phyloP scores from a whole-genome alignment of 495 filamentous ascomycete species.

The Penicillium egyptiacum region DNA sequence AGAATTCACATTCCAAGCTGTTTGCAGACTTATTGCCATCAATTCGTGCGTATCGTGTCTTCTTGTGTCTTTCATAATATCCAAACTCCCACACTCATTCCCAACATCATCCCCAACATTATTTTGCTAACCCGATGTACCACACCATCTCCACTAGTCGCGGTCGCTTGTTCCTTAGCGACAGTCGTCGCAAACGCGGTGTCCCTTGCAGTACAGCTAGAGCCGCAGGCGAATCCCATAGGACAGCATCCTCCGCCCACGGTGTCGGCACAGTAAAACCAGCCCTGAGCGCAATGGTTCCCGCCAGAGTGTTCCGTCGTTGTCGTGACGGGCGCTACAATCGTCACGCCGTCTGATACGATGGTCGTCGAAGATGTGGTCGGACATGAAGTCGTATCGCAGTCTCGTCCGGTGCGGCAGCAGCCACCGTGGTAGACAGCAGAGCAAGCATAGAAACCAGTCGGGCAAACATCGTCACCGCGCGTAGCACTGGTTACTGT shows the following conservation, averaged over 20 bases:
- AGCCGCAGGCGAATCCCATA: slow-evolving; percentile 68
- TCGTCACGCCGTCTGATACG: slow-evolving; percentile 60
- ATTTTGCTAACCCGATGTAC: background rate
- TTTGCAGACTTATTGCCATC: background rate
- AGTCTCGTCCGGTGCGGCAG: slow-evolving; percentile 80
- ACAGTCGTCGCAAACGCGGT: slow-evolving; percentile 50
- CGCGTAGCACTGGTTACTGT: slow-evolving; percentile 29
- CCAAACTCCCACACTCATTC: slow-evolving; percentile 15
- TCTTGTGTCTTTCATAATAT: slow-evolving; percentile 14
- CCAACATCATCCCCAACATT: slow-evolving; percentile 10
- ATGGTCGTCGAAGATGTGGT: slow-evolving; percentile 58
- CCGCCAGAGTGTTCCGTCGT: slow-evolving; percentile 29
- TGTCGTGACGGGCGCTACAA: slow-evolving; percentile 60
- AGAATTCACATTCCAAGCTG: background rate
- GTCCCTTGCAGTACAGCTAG: slow-evolving; percentile 62
- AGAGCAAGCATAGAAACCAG: slow-evolving; percentile 73
- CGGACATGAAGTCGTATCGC: slow-evolving; percentile 71
- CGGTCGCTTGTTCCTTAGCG: slow-evolving; percentile 53
- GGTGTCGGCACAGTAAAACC: slow-evolving; percentile 69
- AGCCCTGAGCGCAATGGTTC: slow-evolving; percentile 65
- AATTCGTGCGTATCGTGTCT: slow-evolving; percentile 9
- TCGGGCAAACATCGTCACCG: slow-evolving; percentile 51
- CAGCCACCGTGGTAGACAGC: slow-evolving; percentile 69
- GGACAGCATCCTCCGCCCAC: slow-evolving; percentile 79
- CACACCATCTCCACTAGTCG: slow-evolving; percentile 12